Evolutionary conservation across 768 basidiomycete genomes (phyloP).

Genomic region (Peribolospora baueri): DNA sequence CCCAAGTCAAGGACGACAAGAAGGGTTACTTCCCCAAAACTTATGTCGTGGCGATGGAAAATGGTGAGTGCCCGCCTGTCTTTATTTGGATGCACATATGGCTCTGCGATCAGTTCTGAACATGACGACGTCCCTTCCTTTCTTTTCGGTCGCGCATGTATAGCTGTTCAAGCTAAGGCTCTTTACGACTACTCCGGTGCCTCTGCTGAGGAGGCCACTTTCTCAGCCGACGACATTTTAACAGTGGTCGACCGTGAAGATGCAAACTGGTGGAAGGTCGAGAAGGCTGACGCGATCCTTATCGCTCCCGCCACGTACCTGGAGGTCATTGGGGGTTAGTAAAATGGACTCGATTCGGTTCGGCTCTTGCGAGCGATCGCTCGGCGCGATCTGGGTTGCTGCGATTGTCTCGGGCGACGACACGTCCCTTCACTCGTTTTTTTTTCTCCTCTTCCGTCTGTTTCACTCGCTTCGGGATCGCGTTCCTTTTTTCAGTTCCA

Average conservation of each 20-base stretch:
- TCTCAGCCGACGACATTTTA: conserved; percentile 54
- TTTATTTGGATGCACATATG: neutral
- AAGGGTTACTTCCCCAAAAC: conserved; percentile 75
- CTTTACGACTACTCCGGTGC: conserved; percentile 49
- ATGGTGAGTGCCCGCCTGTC: conserved; percentile 28
- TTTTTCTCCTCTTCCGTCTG: conserved; percentile 16
- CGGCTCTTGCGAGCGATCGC: neutral
- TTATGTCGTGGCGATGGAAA: conserved; percentile 49
- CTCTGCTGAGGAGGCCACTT: conserved; percentile 59
- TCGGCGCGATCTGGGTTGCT: conserved; percentile 10
- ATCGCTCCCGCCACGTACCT: conserved; percentile 82
- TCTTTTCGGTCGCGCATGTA: conserved; percentile 1
- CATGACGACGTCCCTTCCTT: neutral
- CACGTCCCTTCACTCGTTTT: conserved; percentile 38
- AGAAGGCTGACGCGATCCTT: conserved; percentile 59
- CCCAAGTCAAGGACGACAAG: conserved; percentile 23
- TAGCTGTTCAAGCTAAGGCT: conserved; percentile 44
- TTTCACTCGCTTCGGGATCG: too few species aligned
- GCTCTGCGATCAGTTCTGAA: neutral
- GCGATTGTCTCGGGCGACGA: conserved; percentile 36
- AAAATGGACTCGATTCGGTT: neutral
- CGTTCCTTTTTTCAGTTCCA: too few species aligned
- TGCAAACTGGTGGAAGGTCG: conserved; percentile 88
- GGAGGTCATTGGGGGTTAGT: conserved; percentile 72
- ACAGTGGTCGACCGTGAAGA: conserved; percentile 61